A percentile compares a stretch with the other conserved stretches of the same genome.
phyloP scores from a whole-genome alignment of 2,329 filamentous ascomycete genomes.

The Aquanectria penicillioides region DNA sequence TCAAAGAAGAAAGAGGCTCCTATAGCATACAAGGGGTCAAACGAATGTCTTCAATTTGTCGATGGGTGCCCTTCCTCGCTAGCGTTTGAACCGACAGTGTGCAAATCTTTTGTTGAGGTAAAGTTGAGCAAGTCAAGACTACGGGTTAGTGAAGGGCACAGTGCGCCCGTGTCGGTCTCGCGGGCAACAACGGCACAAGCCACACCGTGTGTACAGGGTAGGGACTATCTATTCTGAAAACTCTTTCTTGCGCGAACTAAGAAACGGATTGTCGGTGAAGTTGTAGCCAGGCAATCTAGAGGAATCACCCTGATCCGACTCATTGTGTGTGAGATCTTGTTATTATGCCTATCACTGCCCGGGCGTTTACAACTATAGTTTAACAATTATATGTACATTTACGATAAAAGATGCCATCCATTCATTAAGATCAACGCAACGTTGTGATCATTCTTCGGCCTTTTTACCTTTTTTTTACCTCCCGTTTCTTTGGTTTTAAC shows the following conservation, averaged over 20 bases:
- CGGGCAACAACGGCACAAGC: too few relatives aligned
- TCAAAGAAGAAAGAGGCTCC: not conserved
- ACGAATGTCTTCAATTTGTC: not conserved
- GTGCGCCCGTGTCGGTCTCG: not conserved
- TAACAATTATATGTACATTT: too few relatives aligned
- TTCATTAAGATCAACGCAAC: not conserved
- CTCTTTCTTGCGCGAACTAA: too few relatives aligned
- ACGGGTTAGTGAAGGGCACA: not conserved
- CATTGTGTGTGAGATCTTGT: too few relatives aligned
- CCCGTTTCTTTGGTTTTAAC: slow-evolving; percentile 82
- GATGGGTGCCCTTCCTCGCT: not conserved
- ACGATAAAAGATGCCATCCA: not conserved
- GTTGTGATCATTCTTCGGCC: slow-evolving; percentile 49
- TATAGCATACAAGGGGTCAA: not conserved
- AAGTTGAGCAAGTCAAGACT: not conserved
- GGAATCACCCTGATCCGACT: too few relatives aligned
- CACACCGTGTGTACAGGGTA: too few relatives aligned
- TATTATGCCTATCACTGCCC: too few relatives aligned
- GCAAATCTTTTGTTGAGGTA: not conserved
- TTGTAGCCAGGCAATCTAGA: too few relatives aligned
- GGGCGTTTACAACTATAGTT: too few relatives aligned
- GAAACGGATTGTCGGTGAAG: too few relatives aligned
- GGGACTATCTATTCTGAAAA: too few relatives aligned
- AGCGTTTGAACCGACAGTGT: slow-evolving; percentile 10
- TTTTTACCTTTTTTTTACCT: slow-evolving; percentile 59